Percentiles rank a stretch among this genome's conserved stretches.
phyloP scores from a whole-genome alignment of 192 early-diverging fungal genomes.

The Coemansia sp. region DNA sequence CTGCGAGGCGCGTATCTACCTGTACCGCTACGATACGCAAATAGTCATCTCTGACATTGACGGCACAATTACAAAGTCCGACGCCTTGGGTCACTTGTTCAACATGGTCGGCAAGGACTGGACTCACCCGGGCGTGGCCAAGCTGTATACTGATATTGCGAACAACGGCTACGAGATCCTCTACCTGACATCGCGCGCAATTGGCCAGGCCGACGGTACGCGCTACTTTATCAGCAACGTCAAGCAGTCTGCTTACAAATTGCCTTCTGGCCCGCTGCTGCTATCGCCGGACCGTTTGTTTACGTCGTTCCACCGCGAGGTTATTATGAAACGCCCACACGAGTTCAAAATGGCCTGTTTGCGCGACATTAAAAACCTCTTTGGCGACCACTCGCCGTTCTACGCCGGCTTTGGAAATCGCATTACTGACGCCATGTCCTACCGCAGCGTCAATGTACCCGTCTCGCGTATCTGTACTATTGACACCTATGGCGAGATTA shows the following conservation, averaged over 20 bases:
- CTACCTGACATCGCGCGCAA: constrained; percentile 93
- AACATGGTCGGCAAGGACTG: constrained; percentile 98
- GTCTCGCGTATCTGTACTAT: constrained; percentile 96
- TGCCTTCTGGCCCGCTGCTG: constrained; percentile 94
- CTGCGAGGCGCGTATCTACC: constrained; percentile 87
- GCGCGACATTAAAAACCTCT: constrained; percentile 87
- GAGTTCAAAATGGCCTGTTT: constrained; percentile 98
- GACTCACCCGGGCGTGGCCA: constrained; percentile 97
- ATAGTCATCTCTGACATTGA: constrained; percentile 99
- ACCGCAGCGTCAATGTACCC: constrained; percentile 92
- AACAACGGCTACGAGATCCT: constrained; percentile 96
- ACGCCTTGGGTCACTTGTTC: constrained; percentile 94
- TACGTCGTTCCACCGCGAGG: constrained; percentile 91
- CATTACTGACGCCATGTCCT: constrained; percentile 96
- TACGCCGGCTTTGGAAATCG: constrained; percentile 98
- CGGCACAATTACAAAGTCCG: constrained; percentile 98
- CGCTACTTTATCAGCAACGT: constrained; percentile 91
- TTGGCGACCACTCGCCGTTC: constrained; percentile 83
- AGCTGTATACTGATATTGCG: constrained; percentile 91
- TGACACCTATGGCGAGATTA: constrained; percentile 88
- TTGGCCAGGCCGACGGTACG: constrained; percentile 93
- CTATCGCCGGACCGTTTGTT: constrained; percentile 96
- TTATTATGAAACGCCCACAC: constrained; percentile 93
- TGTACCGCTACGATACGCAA: constrained; percentile 80
- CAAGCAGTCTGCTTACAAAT: constrained; percentile 82